Evolutionary conservation across 495 filamentous ascomycete genomes (phyloP), one percentile per base, ranked within the genome.

Genomic region (Xylaria castorea): DNA sequence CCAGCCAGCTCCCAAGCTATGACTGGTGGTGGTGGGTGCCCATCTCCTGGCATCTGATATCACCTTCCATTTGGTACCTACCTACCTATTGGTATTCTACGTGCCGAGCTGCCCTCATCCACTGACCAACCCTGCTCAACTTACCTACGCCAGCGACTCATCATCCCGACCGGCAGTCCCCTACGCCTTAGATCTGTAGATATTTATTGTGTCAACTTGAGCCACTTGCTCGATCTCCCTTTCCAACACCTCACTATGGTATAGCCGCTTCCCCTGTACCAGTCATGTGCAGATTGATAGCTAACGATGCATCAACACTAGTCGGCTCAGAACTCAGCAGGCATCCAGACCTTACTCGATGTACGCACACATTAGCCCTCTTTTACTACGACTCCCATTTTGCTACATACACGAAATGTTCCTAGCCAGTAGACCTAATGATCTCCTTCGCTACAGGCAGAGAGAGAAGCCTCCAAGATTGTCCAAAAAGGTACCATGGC

Each of bases 401-500:
- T 22, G 63, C 14, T 27, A 8, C 25, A 7, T 20, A 25, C 14
- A n/a, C 30, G 9, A 46, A 25, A 20, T 46, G 16, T 34, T 25
- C 46, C 4, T 30, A 63, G 27, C 44, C 34, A 22, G 51, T 18
- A 46, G 30, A 73, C 65, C 75, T 79, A 36, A 79, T 73, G 51
- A 50, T 34, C 44, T 57, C 51, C 55, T 72, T 51, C 50, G 58
- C 27, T 65, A 38, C 79, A 98, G 96, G 94, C 97, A 67, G 96
- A 99, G 89, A 92, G 94, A 85, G 96, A 99, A 84, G 96, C 96
- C 75, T 94, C 97, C 84, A 98, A 97, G 88, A 99, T 98, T 81
- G 96, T 99, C 42, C 95, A 98, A 82, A 92, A 95, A 91, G 91
- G 94, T 96, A 78, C 34, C 25, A n/a, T 53, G 32, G 38, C 58